Percentiles rank a stretch among this genome's conserved stretches.
Evolutionary conservation across 2,329 filamentous ascomycete genomes (phyloP).

Genomic region (Aspergillus quadricinctus): DNA sequence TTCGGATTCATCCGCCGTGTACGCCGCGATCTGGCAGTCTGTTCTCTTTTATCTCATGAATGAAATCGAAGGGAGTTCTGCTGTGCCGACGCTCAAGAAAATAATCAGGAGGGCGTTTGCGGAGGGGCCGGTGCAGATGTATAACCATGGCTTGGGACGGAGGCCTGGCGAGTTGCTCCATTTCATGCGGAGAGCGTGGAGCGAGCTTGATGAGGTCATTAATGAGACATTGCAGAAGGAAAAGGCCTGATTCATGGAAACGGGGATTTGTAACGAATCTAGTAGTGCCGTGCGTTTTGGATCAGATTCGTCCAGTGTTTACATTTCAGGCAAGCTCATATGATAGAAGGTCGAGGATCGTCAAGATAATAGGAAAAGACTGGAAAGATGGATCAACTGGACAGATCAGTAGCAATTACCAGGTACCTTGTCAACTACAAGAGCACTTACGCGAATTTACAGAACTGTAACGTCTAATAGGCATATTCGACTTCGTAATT

Average conservation of each 20-base stretch:
- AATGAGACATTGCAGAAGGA: constrained; percentile 23
- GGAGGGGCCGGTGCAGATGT: constrained; percentile 14
- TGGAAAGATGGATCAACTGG: no score
- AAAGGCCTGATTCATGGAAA: constrained; percentile 5
- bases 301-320: no score
- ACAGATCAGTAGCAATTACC: not conserved
- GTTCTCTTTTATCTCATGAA: constrained; percentile 16
- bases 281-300: not conserved
- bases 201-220: constrained; percentile 44
- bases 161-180: constrained; percentile 21
- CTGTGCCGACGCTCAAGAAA: constrained; percentile 27
- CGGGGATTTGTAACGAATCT: not conserved
- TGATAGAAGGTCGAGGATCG: not conserved
- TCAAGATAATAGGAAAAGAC: not conserved
- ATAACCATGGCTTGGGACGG: constrained; percentile 2
- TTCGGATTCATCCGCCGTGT: not conserved
- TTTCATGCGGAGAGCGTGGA: constrained; percentile 40
- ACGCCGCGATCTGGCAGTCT: not conserved
- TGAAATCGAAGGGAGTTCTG: constrained; percentile 21
- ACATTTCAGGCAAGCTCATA: not conserved
- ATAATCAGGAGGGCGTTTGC: constrained; percentile 22
- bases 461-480: not conserved
- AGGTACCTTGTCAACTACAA: not conserved
- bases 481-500: constrained; percentile 19
- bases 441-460: not conserved